Evolutionary conservation across 495 filamentous ascomycete species (phyloP), one percentile per base, ranked within the genome.

Genomic region (Penicillium goetzii): DNA sequence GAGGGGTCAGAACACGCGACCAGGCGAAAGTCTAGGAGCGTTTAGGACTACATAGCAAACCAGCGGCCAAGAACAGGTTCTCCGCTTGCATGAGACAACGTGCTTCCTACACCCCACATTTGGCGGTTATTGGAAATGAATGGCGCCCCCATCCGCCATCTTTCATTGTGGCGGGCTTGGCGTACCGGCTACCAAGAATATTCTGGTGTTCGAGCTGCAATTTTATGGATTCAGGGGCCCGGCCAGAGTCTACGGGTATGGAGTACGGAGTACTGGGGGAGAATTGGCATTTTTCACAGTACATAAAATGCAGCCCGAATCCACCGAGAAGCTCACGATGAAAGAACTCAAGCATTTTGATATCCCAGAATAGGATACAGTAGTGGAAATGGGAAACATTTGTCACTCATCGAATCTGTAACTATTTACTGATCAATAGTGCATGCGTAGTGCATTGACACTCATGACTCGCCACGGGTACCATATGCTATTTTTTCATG

Each of bases 141-240:
- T 51, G 47, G 47, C 47, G 47, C 25, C 25, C 25, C 14, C 14
- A 26, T 25, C 26, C 47, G 47, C 47, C 26, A 28, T 51, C 10
- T 28, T 50, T 15, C 11, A 51, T n/a, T 11, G 25, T 51, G 47
- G 47, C 47, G 11, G 47, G 23, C 47, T 51, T 51, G 47, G 47
- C 47, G 26, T 26, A n/a, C 43, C 47, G 6, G 19, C 25, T 25
- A 23, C 43, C 43, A 47, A 21, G 12, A 47, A 23, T 12, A 11
- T 47, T 17, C 3, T 17, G 26, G 25, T 21, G 25, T 51, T 30
- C 26, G 25, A n/a, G 43, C 43, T 23, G 14, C 25, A 23, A 23
- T 8, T n/a, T n/a, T 51, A 4, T 8, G 12, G 14, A n/a, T 30
- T 51, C 26, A 30, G 47, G 26, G 47, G 15, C 25, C 2, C 6